These are phyloP conservation scores for Amanita molliuscula DNA, from an alignment of 768 basidiomycete species.

Conservation along the genomic window DNA sequence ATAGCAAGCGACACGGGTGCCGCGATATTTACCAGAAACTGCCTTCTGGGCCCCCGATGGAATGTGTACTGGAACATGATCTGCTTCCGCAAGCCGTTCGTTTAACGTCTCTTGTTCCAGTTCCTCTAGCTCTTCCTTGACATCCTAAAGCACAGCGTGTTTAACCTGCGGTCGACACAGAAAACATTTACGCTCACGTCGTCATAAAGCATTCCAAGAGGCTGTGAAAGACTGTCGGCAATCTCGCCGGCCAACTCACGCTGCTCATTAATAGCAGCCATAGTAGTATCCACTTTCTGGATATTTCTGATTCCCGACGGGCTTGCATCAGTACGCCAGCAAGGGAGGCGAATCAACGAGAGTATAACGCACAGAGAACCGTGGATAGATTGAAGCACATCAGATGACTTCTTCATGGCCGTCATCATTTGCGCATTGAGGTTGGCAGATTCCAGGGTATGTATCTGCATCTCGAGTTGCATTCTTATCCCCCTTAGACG, in stretches of 20 bases:
- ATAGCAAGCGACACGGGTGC: background rate
- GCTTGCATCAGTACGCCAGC: background rate
- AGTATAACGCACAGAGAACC: slow-evolving; percentile 76
- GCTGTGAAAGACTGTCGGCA: slow-evolving; percentile 76
- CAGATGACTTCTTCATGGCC: slow-evolving; percentile 93
- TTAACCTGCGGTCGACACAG: slow-evolving; percentile 14
- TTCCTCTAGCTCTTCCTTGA: slow-evolving; percentile 72
- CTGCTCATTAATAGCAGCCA: slow-evolving; percentile 83
- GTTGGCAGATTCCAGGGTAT: slow-evolving; percentile 95
- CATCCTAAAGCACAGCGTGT: slow-evolving; percentile 39
- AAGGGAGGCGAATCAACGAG: background rate
- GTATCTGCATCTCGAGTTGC: slow-evolving; percentile 94
- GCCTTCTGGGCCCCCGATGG: slow-evolving; percentile 40
- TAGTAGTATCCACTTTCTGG: slow-evolving; percentile 83
- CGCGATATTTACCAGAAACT: background rate
- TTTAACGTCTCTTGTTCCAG: slow-evolving; percentile 86
- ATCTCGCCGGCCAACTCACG: slow-evolving; percentile 91
- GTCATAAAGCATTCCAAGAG: slow-evolving; percentile 27
- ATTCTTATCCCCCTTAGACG: slow-evolving; percentile 74
- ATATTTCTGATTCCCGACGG: slow-evolving; percentile 43
- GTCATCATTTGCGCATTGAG: slow-evolving; percentile 96
- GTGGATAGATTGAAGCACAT: slow-evolving; percentile 85
- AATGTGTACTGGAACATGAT: slow-evolving; percentile 80
- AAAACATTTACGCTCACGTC: slow-evolving; percentile 67
- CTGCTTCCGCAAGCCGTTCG: slow-evolving; percentile 74